Evolutionary conservation across 441 rosid species (phyloP).

Genomic region (Aquilaria agallochum): DNA sequence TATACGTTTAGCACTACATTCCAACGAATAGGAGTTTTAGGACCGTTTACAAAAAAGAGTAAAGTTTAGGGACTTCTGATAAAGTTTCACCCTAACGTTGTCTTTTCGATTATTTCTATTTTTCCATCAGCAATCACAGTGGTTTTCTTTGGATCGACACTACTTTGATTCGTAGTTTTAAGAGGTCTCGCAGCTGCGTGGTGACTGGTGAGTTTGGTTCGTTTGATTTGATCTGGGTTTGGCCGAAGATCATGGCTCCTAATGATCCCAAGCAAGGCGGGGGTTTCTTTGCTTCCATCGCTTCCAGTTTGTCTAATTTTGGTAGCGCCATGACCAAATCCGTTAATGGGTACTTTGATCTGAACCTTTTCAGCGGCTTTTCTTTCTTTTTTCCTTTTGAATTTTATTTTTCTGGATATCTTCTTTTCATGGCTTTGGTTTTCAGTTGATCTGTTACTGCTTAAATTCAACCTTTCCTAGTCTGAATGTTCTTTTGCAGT

Average conservation of each 20-base stretch:
- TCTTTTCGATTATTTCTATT: not conserved
- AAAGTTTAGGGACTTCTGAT: no score
- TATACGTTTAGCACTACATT: no score
- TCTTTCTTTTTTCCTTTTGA: not conserved
- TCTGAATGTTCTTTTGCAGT: no score
- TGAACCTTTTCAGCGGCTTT: not conserved
- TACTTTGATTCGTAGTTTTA: no score
- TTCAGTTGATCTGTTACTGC: no score
- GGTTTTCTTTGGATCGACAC: no score
- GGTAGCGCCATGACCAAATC: conserved; percentile 70
- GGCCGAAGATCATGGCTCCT: conserved; percentile 32
- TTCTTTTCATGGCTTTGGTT: not conserved
- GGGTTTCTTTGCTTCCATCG: conserved; percentile 69
- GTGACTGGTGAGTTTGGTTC: not conserved
- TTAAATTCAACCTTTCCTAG: no score
- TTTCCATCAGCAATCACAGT: not conserved
- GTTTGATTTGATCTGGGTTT: conserved; percentile 3
- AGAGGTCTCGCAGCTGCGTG: no score
- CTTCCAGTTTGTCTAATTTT: conserved; percentile 58
- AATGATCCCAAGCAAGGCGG: conserved; percentile 58
- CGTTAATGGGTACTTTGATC: conserved; percentile 64
- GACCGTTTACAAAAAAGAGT: no score
- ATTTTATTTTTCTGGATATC: not conserved
- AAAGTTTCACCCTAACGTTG: not conserved
- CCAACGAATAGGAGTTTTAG: no score